Base-by-base conservation (phyloP, 202 grass and related monocot species). In the Musa balbisiana region DNA sequence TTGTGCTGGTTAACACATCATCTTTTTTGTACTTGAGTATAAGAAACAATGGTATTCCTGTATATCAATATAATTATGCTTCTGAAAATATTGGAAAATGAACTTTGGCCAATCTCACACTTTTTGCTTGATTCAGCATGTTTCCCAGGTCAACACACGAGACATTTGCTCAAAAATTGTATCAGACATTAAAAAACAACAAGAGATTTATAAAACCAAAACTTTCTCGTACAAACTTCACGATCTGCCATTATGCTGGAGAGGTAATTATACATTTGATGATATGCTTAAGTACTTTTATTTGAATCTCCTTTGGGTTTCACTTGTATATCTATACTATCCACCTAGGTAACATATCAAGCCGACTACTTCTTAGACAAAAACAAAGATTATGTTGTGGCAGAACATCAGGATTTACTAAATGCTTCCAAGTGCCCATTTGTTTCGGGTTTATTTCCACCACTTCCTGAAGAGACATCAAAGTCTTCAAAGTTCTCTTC, bases 321-420 rank as follows among this genome's bases (percentile, higher is more conserved):
- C 67, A 49, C 19, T 43, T 17, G 1, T 19, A 69, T 69, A 14
- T 68, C 65, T 49, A 49, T 16, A 51, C 24, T 51, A 51, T 29
- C 24, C 12, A 43, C 19, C 0, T 12, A 97, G 93, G 93, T 97
- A 82, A 85, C 9, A 69, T 97, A 97, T 87, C 85, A 92, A 20
- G 79, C 93, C 71, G 82, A 90, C 84, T 84, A 92, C 51, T 97
- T 97, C 75, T 78, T 97, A 79, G 93, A 97, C 72, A 97, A 97
- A 82, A 97, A 97, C 68, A 96, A 89, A 85, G 90, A 92, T 74
- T 96, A 92, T 87, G 90, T 97, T 22, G 90, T 97, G 56, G 86
- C 86, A 64, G 90, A 97, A 83, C 93, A 97, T 81, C 88, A 89
- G 43, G 86, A 92, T 83, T 92, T 97, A 87, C 90, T 97, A 49